Evolutionary conservation across 352 stramenopile genomes (phyloP), one percentile per base, ranked within the genome.

Genomic region (Globisporangium megalacanthum): DNA sequence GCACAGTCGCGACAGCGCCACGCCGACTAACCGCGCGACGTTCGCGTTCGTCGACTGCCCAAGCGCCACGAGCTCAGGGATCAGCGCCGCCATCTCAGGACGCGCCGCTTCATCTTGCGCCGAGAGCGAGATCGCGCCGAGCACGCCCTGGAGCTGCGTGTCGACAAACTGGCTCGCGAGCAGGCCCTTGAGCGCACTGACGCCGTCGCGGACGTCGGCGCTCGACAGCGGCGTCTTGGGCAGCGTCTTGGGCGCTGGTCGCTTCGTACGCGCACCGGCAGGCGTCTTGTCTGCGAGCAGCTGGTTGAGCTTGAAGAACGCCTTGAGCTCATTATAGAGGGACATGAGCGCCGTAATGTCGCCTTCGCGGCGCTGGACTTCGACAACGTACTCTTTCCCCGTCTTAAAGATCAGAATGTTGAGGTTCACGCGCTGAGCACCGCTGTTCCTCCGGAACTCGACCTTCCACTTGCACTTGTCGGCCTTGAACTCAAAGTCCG

Each of bases 381-480:
- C 81, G n/a, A 89, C 57, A 6, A 89, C 75, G 58, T 83, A 87
- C 62, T 89, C 79, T 66, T 88, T 89, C 56, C 47, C 59, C 6
- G 77, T 74, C 67, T 89, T 91, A 62, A 80, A 94, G 33, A 94
- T 69, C 45, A 83, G 56, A 9, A 94, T 87, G 69, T 94, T 91
- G 33, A 92, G 68, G 47, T 73, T 75, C 42, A 91, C 82, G 51
- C 81, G 79, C 61, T 87, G 78, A 15, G 69, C 64, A 25, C 72
- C 68, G 52, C 62, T 57, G 50, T 70, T 70, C 49, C 73, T 77
- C 4, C 82, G 79, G 69, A 86, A 88, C 49, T 88, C 75, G 46
- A 92, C 82, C 67, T 92, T 94, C 84, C 84, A 94, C 70, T 94
- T 94, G 73, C 82, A 91, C 72, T 94, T 94, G 61, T 86, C 70